phyloP scores from a whole-genome alignment of 345 rosid genomes.

The Fremontodendron californicum region DNA sequence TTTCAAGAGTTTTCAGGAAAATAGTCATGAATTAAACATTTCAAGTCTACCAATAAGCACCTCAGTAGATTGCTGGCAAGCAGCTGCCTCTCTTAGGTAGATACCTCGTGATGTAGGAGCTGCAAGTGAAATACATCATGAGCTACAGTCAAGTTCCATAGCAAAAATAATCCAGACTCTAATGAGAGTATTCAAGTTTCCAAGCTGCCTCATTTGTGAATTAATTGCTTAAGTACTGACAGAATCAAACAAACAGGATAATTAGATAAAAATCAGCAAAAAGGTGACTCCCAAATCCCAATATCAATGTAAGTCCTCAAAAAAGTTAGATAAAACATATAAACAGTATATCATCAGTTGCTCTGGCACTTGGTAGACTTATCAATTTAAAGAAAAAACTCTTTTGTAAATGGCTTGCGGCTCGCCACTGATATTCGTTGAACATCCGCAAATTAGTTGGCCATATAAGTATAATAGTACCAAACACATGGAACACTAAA shows the following conservation, averaged over 20 bases:
- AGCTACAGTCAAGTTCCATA: constrained; percentile 3
- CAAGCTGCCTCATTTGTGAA: background rate
- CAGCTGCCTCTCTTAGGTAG: constrained; percentile 76
- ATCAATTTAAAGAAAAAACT: background rate
- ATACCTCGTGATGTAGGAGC: constrained; percentile 86
- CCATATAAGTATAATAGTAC: background rate
- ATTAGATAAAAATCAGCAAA: background rate
- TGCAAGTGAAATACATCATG: constrained; percentile 33
- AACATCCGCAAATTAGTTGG: background rate
- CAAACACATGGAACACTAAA: background rate
- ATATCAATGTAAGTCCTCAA: background rate
- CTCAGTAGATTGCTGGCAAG: constrained; percentile 75
- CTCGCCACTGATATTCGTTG: background rate
- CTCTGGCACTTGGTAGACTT: background rate
- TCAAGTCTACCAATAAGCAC: constrained; percentile 35
- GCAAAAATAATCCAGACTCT: background rate
- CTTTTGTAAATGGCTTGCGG: background rate
- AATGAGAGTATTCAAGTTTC: background rate
- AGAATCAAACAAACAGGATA: background rate
- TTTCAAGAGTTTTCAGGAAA: background rate
- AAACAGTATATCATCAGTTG: background rate
- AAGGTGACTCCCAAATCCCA: background rate
- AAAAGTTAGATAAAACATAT: background rate
- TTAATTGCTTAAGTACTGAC: background rate
- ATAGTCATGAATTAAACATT: background rate